Percentiles rank a stretch among this genome's conserved stretches.
phyloP scores from a whole-genome alignment of 257 asterid species.

The Fraxinus quadrangulata region DNA sequence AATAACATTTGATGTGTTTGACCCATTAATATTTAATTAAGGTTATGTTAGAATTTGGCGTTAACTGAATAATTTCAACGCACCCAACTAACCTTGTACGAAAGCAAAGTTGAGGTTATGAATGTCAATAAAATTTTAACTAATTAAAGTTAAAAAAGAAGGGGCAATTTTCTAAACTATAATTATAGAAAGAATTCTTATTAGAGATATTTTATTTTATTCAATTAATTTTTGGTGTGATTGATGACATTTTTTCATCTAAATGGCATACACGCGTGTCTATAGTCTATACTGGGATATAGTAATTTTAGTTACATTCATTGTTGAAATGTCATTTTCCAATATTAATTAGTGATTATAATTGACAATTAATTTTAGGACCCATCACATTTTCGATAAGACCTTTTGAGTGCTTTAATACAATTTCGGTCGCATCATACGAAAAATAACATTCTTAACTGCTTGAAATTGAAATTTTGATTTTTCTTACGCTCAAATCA shows the following conservation, averaged over 20 bases:
- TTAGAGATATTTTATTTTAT: neutral
- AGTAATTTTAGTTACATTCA: neutral
- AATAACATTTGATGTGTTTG: neutral
- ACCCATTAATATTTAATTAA: neutral
- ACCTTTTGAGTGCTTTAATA: neutral
- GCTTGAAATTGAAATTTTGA: neutral
- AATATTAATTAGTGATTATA: neutral
- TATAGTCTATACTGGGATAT: neutral
- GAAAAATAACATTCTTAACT: neutral
- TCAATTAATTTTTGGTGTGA: neutral
- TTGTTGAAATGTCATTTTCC: neutral
- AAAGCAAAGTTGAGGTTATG: neutral
- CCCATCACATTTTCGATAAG: neutral
- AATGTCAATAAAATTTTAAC: neutral
- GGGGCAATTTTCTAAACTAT: no score
- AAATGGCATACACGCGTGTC: neutral
- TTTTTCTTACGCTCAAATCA: neutral
- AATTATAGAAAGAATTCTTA: neutral
- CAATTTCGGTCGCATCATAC: neutral
- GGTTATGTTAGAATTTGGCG: neutral
- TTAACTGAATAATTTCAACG: constrained; percentile 1
- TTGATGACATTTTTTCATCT: neutral
- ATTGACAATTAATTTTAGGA: neutral
- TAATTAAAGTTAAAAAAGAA: neutral
- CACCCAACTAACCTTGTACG: neutral